Conservation (phyloP, 768 basidiomycete species). For the Pholiota conissans region DNA sequence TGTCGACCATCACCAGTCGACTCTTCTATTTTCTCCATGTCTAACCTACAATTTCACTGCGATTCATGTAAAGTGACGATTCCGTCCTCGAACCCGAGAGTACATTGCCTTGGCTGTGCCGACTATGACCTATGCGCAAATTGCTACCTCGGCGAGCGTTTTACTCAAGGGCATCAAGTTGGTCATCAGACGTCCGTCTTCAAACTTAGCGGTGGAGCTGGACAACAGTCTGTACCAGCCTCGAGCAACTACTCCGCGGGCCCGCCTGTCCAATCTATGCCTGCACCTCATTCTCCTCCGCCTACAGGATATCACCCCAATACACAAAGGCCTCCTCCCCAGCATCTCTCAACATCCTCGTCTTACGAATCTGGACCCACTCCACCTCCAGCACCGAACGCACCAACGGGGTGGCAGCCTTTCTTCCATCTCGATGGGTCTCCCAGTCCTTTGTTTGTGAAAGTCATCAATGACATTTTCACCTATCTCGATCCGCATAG, state of each 20-base stretch:
- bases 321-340: neutral
- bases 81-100: constrained; percentile 2
- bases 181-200: constrained; percentile 1
- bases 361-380: neutral
- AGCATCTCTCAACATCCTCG: neutral
- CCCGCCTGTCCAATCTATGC: neutral
- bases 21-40: neutral
- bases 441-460: constrained; percentile 1
- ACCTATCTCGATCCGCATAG: constrained; percentile 9
- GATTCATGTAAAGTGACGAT: constrained; percentile 3
- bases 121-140: too few relatives aligned
- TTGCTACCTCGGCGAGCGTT: constrained; percentile 12
- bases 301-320: neutral
- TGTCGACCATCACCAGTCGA: neutral
- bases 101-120: constrained; percentile 10
- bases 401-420: constrained; percentile 3
- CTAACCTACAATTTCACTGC: constrained; percentile 2
- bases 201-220: neutral
- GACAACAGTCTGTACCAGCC: neutral
- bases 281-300: neutral
- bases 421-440: constrained; percentile 9
- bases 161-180: neutral
- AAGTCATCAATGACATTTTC: constrained; percentile 12
- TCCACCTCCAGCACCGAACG: neutral
- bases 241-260: neutral